A percentile compares a stretch with the other conserved stretches of the same genome.
These are phyloP conservation scores for Tremella yokohamensis DNA, from an alignment of 768 basidiomycete genomes.

Conservation along the genomic window DNA sequence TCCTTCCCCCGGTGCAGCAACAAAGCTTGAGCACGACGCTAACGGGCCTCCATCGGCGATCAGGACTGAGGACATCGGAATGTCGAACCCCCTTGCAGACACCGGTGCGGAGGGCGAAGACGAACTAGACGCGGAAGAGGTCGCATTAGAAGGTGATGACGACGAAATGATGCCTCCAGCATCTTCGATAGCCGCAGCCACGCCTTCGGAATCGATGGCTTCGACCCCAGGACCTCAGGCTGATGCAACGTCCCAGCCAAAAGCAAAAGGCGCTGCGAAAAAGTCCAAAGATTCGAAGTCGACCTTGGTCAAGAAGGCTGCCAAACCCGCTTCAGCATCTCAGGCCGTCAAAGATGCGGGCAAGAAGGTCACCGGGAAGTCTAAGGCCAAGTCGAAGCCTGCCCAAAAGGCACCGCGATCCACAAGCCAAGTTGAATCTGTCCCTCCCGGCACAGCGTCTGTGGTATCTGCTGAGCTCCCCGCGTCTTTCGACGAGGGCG, in stretches of 20 bases:
- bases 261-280: constrained; percentile 5
- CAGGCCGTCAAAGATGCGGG: constrained; percentile 7
- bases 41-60: too few species aligned
- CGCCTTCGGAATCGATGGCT: neutral
- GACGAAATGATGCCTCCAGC: neutral
- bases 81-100: too few species aligned
- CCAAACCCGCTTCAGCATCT: neutral
- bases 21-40: too few species aligned
- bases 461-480: constrained; percentile 2
- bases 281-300: constrained; percentile 9
- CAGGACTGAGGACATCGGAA: too few species aligned
- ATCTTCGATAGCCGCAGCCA: neutral
- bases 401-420: neutral
- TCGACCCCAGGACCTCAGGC: neutral
- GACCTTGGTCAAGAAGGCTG: neutral
- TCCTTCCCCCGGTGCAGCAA: too few species aligned
- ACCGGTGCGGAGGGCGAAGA: constrained; percentile 12
- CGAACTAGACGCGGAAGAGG: constrained; percentile 13
- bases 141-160: neutral
- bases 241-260: neutral
- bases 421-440: constrained; percentile 1
- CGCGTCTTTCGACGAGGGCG: neutral
- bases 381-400: neutral
- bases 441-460: constrained; percentile 8
- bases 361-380: neutral